Evolutionary conservation across 192 early-diverging fungal genomes (phyloP).

Genomic region (Phycomyces blakesleeanus): DNA sequence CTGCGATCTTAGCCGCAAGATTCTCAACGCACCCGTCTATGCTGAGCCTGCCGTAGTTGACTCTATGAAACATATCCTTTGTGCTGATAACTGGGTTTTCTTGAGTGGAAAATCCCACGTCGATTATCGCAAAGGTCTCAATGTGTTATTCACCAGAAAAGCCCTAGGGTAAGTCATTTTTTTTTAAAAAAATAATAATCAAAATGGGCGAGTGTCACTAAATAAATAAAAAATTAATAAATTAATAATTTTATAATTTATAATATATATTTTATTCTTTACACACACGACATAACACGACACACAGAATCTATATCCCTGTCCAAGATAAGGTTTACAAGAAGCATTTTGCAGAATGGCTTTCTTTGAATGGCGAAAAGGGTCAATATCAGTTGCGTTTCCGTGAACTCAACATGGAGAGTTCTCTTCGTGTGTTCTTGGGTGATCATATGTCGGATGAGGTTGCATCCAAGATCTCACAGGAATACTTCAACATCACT

Average conservation of each 20-base stretch:
- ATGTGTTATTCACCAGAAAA: slow-evolving; percentile 36
- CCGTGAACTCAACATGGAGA: slow-evolving; percentile 45
- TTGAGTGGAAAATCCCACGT: slow-evolving; percentile 37
- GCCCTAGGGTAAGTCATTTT: slow-evolving; percentile 32
- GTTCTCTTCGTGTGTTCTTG: slow-evolving; percentile 39
- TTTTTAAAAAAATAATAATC: background rate
- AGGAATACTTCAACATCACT: slow-evolving; percentile 42
- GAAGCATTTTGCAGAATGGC: slow-evolving; percentile 39
- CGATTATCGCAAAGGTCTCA: slow-evolving; percentile 39
- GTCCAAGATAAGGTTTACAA: slow-evolving; percentile 35
- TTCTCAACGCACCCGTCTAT: slow-evolving; percentile 36
- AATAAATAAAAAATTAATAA: too few species aligned
- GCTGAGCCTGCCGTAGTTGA: slow-evolving; percentile 35
- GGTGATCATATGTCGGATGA: slow-evolving; percentile 34
- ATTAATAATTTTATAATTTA: too few species aligned
- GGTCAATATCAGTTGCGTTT: slow-evolving; percentile 37
- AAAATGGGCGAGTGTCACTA: too few species aligned
- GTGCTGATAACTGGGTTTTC: slow-evolving; percentile 41
- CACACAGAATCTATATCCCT: slow-evolving; percentile 34
- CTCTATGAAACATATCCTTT: slow-evolving; percentile 38
- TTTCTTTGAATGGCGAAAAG: slow-evolving; percentile 25
- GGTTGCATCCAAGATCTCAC: slow-evolving; percentile 34
- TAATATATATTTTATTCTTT: too few species aligned
- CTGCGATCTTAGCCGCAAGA: slow-evolving; percentile 41
- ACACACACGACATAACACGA: background rate